Conservation (phyloP, 2,329 filamentous ascomycete species). For the Lecanicillium sp. region DNA sequence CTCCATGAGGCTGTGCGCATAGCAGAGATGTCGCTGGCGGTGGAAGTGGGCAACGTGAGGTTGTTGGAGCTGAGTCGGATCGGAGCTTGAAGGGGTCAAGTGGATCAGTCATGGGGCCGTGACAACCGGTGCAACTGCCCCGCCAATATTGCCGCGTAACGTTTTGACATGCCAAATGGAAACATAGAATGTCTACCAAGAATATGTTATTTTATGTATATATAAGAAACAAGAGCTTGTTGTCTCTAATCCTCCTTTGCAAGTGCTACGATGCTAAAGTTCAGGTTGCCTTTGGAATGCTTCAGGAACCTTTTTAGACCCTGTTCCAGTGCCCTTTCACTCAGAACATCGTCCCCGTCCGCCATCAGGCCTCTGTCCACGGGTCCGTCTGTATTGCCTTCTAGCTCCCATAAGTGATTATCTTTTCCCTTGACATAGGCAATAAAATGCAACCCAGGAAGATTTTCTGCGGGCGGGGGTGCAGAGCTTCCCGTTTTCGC, state of each 20-base stretch:
- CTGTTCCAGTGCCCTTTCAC: slow-evolving; percentile 58
- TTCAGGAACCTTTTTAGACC: slow-evolving; percentile 39
- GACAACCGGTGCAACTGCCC: too few relatives aligned
- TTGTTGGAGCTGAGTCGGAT: too few relatives aligned
- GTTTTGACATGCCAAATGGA: too few relatives aligned
- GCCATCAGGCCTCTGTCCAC: slow-evolving; percentile 52
- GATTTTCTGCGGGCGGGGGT: slow-evolving; percentile 52
- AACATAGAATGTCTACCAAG: too few relatives aligned
- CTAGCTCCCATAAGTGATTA: slow-evolving; percentile 67
- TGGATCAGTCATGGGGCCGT: too few relatives aligned
- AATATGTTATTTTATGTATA: too few relatives aligned
- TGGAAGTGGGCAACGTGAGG: too few relatives aligned
- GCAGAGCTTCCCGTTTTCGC: slow-evolving; percentile 59
- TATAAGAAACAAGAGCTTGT: neutral
- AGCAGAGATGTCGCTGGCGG: too few relatives aligned
- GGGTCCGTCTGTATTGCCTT: slow-evolving; percentile 66
- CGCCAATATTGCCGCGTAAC: too few relatives aligned
- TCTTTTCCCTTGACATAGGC: slow-evolving; percentile 66
- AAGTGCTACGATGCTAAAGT: slow-evolving; percentile 31
- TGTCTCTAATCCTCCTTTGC: slow-evolving; percentile 12
- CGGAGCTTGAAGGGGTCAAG: too few relatives aligned
- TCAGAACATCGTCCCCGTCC: slow-evolving; percentile 53
- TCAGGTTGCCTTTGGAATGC: slow-evolving; percentile 22
- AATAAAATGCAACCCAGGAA: slow-evolving; percentile 68
- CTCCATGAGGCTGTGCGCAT: neutral